Evolutionary conservation across 768 basidiomycete genomes (phyloP), one percentile per base, ranked within the genome.

Genomic region (Collybia nuda): DNA sequence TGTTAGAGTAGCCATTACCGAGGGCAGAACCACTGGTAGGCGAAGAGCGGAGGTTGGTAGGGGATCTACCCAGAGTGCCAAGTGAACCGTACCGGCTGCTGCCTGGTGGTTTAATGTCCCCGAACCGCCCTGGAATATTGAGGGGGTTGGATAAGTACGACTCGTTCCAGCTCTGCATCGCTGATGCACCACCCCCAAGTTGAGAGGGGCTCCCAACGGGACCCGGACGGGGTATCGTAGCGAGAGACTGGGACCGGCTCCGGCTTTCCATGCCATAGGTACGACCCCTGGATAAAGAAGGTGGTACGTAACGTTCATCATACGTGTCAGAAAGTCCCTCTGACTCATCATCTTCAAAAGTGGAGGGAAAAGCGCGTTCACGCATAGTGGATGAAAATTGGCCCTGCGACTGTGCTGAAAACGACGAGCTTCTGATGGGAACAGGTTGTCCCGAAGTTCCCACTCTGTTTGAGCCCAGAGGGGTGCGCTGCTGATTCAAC

Each of bases 321-420:
- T 84, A 84, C 40, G 77, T 77, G 61, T 88, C 85, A 43, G 78
- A 80, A 19, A 82, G 67, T 6, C 66, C 69, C 47, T 88, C 86
- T 0, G 79, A 81, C 67, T 91, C 89, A 64, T 91, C 89, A 57
- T 91, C 88, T 69, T 91, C 90, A 57, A 87, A 81, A 1, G 88
- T 91, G 19, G 86, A 88, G 5, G 85, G 78, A 65, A 91, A 90
- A 8, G 72, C 63, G 26, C 82, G 71, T 47, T 85, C 86, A 37
- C 85, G 82, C 80, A 88, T 83, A 35, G 79, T 73, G 22, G 84
- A 81, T 18, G 78, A 69, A 62, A 88, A 86, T 41, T 79, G 77
- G 54, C 70, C 62, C 56, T 81, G 81, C 32, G 75, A 68, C 49
- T 79, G 73, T 9, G 78, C 61, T 21, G 85, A 85, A 65, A 86